Conservation (phyloP, 83 land plant genomes). For the Thuja plicata region DNA sequence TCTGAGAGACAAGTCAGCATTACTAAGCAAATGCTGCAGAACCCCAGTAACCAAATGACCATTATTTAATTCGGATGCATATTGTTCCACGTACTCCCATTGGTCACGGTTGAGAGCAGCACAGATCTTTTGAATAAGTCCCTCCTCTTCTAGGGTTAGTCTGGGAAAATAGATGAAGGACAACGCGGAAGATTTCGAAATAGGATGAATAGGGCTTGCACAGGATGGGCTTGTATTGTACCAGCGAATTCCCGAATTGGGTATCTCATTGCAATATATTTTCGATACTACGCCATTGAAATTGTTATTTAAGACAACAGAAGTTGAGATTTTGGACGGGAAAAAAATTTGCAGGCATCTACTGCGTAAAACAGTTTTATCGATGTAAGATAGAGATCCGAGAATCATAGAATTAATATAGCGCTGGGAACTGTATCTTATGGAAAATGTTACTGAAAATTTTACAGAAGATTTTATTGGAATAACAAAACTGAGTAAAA, state of each 20-base stretch:
- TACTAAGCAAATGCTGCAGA: slow-evolving; percentile 9
- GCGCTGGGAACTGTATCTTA: not conserved
- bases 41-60: slow-evolving; percentile 7
- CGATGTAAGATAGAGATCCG: not conserved
- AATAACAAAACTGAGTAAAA: not conserved
- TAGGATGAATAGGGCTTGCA: not conserved
- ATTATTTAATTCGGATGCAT: not conserved
- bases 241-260: too few species aligned
- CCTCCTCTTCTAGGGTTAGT: slow-evolving; percentile 14
- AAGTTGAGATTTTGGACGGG: not conserved
- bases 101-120: not conserved
- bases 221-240: not conserved
- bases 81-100: not conserved
- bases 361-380: not conserved
- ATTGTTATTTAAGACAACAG: not conserved
- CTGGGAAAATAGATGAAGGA: not conserved
- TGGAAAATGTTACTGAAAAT: not conserved
- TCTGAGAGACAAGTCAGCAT: slow-evolving; percentile 1
- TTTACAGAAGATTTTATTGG: not conserved
- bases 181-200: slow-evolving; percentile 1
- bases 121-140: not conserved
- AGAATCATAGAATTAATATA: not conserved
- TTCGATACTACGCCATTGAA: not conserved
- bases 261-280: not conserved
- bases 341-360: not conserved